Base-by-base conservation (phyloP, 192 early-diverging fungal species). In the Coemansia sp. region DNA sequence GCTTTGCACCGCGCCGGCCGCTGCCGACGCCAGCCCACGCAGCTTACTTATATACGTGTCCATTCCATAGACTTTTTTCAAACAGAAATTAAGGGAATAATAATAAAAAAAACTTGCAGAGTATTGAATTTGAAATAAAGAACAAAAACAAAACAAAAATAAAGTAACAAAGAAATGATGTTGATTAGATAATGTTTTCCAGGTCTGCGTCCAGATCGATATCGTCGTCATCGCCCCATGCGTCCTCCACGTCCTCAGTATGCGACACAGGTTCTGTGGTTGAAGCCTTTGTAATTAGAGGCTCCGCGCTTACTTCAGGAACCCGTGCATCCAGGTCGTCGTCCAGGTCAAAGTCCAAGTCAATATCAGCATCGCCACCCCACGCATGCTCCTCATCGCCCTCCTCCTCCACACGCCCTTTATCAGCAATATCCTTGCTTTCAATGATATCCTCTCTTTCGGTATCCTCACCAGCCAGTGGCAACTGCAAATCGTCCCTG, bases 31-130 rank as follows among this genome's bases (percentile, higher is more conserved):
- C 22, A 78, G 62, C 18, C 62, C 76, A 5, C 76, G 69, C 58
- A 78, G 50, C 45, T 78, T 78, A 59, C 56, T 78, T 22, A 78
- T 18, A 33, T 78, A 78, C 40, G 55, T 56, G 21, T 78, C 76
- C 76, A 78, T 78, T 22, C 12, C 24, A 51, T 50, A 32, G 11
- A 30, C 33, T 35, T 35, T 3, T 10, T 12, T 14, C 31, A 32
- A 32, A 32, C 31, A 8, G 10, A 32, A 32, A 5, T 32, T 32
- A 2, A 35, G 33, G 14, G 33, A 35, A 35, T 14, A n/a, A n/a
- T n/a, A n/a, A n/a, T 35, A 14, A 35, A 35, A 12, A 7, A 35
- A 6, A 3, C 33, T 12, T 35, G 33, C 9, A 2, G 8, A 35
- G 33, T 5, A 35, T 12, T 14, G 14, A 35, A 35, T 0, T 8